These are phyloP conservation scores for Colletotrichum sp. DNA, from an alignment of 2,329 filamentous ascomycete species.

Conservation along the genomic window DNA sequence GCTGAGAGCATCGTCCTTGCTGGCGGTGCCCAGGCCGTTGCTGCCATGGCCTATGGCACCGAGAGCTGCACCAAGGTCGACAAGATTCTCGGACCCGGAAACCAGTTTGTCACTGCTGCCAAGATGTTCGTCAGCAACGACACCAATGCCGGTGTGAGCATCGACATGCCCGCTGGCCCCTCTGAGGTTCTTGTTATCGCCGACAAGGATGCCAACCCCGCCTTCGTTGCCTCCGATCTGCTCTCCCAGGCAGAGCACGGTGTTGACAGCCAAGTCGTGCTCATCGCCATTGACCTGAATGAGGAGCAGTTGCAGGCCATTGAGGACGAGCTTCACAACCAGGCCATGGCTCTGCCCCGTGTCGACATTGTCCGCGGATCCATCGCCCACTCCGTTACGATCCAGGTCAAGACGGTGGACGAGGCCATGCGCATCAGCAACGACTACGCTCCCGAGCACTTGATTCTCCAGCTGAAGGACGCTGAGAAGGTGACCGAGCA, in stretches of 20 bases:
- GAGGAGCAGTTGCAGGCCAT: constrained; percentile 80
- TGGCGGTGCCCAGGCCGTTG: constrained; percentile 93
- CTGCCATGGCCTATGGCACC: constrained; percentile 96
- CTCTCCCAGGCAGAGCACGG: constrained; percentile 97
- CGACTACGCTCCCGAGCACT: constrained; percentile 92
- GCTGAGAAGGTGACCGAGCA: constrained; percentile 76
- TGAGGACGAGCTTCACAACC: constrained; percentile 87
- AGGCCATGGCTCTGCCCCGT: constrained; percentile 85
- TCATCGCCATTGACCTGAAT: constrained; percentile 82
- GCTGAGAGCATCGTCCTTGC: constrained; percentile 96
- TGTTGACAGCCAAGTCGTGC: constrained; percentile 91
- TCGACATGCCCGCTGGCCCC: constrained; percentile 98
- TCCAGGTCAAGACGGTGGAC: constrained; percentile 72
- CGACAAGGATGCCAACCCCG: constrained; percentile 85
- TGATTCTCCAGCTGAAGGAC: constrained; percentile 88
- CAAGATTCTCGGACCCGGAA: constrained; percentile 97
- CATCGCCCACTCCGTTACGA: constrained; percentile 90
- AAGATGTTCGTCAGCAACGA: constrained; percentile 99
- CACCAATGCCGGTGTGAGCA: constrained; percentile 91
- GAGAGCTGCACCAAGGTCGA: constrained; percentile 95
- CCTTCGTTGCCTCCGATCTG: constrained; percentile 94
- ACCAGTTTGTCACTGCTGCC: constrained; percentile 97
- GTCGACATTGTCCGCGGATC: constrained; percentile 92
- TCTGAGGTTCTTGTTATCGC: constrained; percentile 97
- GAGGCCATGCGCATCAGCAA: constrained; percentile 87